A percentile compares a stretch with the other conserved stretches of the same genome.
These are phyloP conservation scores for Tulasnella sp. DNA, from an alignment of 768 basidiomycete genomes.

Conservation along the genomic window DNA sequence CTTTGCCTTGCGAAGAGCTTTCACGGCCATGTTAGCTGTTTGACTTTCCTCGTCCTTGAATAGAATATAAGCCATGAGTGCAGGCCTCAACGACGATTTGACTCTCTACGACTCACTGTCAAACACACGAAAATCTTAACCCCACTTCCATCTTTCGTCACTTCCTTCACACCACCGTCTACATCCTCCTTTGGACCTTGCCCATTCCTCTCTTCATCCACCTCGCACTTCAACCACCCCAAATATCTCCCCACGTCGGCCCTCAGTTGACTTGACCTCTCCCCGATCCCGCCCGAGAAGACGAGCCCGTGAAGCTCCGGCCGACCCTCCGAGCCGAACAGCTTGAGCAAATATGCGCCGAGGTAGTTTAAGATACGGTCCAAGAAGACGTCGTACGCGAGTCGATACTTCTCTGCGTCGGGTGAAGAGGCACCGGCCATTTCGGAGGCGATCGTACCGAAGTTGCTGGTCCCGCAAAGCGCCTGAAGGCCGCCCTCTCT, in stretches of 20 bases:
- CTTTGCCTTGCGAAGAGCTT: not conserved
- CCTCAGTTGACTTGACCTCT: conserved; percentile 53
- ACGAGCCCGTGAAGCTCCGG: conserved; percentile 60
- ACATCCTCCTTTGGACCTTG: conserved; percentile 25
- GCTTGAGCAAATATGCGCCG: conserved; percentile 64
- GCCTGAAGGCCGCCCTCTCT: conserved; percentile 68
- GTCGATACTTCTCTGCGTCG: conserved; percentile 30
- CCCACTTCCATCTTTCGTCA: conserved; percentile 25
- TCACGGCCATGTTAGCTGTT: conserved; percentile 15
- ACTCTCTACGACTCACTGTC: conserved; percentile 34
- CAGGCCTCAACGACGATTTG: not conserved
- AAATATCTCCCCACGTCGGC: conserved; percentile 42
- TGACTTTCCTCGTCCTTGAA: conserved; percentile 18
- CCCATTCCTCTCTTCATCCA: conserved; percentile 41
- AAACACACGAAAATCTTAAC: conserved; percentile 45
- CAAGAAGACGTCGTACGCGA: conserved; percentile 70
- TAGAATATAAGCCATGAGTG: not conserved
- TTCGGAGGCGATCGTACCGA: conserved; percentile 46
- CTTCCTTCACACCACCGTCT: conserved; percentile 35
- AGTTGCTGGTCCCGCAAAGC: conserved; percentile 71
- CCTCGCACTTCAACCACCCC: conserved; percentile 48
- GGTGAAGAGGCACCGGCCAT: conserved; percentile 27
- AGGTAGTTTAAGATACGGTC: conserved; percentile 65
- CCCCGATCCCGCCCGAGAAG: conserved; percentile 84
- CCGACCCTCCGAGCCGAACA: conserved; percentile 30